Conservation (phyloP, 1,284 basidiomycete species). For the Cystobasidium slooffiae region DNA sequence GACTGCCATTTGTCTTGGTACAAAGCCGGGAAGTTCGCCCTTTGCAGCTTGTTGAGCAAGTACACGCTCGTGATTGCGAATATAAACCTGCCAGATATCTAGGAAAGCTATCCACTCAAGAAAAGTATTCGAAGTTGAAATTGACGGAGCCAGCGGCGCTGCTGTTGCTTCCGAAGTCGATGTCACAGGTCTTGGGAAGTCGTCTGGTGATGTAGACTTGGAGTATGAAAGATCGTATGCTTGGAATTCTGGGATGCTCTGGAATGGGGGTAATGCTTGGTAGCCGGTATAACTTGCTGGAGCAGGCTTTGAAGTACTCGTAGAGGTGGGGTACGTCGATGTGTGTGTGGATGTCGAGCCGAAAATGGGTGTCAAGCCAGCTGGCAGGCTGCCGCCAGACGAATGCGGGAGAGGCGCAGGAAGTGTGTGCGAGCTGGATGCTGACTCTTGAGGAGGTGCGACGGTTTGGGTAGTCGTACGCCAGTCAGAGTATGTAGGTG, state of each 20-base stretch:
- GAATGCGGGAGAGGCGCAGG: neutral
- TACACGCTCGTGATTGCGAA: neutral
- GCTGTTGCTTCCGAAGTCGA: neutral
- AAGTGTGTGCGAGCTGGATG: neutral
- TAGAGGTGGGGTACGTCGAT: neutral
- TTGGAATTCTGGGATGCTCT: no score
- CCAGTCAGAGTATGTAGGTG: no score
- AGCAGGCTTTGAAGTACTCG: no score
- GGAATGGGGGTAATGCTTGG: no score
- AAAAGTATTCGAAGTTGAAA: neutral
- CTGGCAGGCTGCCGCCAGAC: no score
- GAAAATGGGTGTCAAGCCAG: neutral
- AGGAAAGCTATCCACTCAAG: constrained; percentile 20
- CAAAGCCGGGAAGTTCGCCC: neutral
- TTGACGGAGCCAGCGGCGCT: neutral
- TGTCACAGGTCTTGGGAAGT: no score
- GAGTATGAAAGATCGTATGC: no score
- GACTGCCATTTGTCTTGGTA: constrained; percentile 14
- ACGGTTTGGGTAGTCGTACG: no score
- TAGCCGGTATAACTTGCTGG: no score
- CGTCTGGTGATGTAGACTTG: no score
- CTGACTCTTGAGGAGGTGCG: no score
- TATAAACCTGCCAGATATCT: constrained; percentile 1
- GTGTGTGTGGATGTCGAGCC: neutral
- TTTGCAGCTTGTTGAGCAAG: neutral